Conservation (phyloP, 768 basidiomycete species). For the Clitopilus passeckerianus region DNA sequence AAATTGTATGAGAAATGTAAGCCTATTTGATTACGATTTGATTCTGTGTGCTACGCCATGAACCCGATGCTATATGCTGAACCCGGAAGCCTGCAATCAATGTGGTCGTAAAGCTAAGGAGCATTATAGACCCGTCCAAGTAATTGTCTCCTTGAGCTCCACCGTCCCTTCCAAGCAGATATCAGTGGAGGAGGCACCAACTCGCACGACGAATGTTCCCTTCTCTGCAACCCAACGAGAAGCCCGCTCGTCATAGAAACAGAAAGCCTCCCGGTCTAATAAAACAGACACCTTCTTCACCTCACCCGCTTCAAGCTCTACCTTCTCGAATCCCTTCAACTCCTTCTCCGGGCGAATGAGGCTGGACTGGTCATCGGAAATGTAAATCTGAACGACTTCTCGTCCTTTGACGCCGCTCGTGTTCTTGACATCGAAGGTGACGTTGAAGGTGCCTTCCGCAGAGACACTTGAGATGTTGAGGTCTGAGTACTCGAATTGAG, state of each 20-base stretch:
- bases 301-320: constrained; percentile 38
- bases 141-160: constrained; percentile 26
- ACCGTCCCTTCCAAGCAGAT: constrained; percentile 29
- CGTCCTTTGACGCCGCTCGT: constrained; percentile 36
- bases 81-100: too few relatives aligned
- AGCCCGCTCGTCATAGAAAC: constrained; percentile 42
- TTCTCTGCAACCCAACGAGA: constrained; percentile 42
- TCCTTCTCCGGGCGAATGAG: constrained; percentile 41
- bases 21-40: too few relatives aligned
- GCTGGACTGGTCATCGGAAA: constrained; percentile 35
- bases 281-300: constrained; percentile 27
- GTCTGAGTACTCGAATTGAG: constrained; percentile 47
- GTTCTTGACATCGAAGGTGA: constrained; percentile 43
- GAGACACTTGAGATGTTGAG: constrained; percentile 29
- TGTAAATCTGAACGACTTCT: constrained; percentile 47
- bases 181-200: constrained; percentile 42
- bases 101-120: too few relatives aligned
- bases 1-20: too few relatives aligned
- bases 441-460: constrained; percentile 25
- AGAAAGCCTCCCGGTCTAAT: constrained; percentile 42
- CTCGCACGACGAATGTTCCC: constrained; percentile 38
- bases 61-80: too few relatives aligned
- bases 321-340: constrained; percentile 44
- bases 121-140: constrained; percentile 36
- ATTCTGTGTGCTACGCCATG: too few relatives aligned